phyloP scores from a whole-genome alignment of 345 rosid genomes.

The Capsella bursapastoris region DNA sequence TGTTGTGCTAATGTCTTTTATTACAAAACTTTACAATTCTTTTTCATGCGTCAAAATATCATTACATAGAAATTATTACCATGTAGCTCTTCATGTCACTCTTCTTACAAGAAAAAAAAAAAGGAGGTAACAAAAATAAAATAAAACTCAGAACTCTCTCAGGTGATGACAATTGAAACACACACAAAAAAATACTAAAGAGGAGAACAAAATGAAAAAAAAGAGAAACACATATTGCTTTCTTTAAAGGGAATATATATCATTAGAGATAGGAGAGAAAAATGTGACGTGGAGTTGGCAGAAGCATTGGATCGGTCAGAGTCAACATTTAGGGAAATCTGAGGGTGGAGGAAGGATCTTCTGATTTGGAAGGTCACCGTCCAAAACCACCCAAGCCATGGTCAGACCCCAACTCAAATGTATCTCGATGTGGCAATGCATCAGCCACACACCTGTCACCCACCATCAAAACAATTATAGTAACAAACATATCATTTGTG shows the following conservation, averaged over 20 bases:
- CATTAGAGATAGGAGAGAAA: not conserved
- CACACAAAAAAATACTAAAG: slow-evolving; percentile 17
- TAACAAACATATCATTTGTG: not conserved
- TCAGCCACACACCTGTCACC: slow-evolving; percentile 64
- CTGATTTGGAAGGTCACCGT: slow-evolving; percentile 67
- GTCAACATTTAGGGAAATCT: slow-evolving; percentile 74
- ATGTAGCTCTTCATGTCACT: slow-evolving; percentile 23
- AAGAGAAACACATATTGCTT: slow-evolving; percentile 4
- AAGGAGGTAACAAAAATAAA: not conserved
- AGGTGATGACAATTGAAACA: slow-evolving; percentile 11
- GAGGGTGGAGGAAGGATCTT: slow-evolving; percentile 74
- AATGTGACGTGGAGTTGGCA: slow-evolving; percentile 13
- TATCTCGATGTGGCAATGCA: slow-evolving; percentile 80
- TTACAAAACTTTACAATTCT: slow-evolving; percentile 5
- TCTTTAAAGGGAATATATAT: not conserved
- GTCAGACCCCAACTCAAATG: slow-evolving; percentile 76
- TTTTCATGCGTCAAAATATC: slow-evolving; percentile 9
- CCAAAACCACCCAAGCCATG: slow-evolving; percentile 76
- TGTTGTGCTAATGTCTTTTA: slow-evolving; percentile 9
- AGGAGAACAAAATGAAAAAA: not conserved
- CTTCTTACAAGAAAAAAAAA: not conserved
- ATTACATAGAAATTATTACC: not conserved
- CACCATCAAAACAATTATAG: slow-evolving; percentile 19
- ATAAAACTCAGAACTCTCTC: slow-evolving; percentile 14
- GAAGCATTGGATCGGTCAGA: slow-evolving; percentile 36